Percentiles rank a stretch among this genome's conserved stretches.
These are phyloP conservation scores for Calonectria hawksworthii DNA, from an alignment of 2,329 filamentous ascomycete species.

Conservation along the genomic window DNA sequence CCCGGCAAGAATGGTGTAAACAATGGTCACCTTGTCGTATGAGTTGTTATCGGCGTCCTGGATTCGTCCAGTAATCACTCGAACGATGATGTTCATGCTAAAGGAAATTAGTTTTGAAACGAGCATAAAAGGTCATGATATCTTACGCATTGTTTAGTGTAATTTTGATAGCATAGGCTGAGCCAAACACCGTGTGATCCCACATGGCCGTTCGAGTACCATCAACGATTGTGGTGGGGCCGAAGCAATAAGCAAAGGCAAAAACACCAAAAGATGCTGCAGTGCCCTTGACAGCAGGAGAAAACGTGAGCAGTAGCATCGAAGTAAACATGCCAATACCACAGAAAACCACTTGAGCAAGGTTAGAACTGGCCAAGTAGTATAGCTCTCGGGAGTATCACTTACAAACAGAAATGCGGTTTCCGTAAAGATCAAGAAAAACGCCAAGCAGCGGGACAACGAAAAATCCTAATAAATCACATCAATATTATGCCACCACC, in stretches of 20 bases:
- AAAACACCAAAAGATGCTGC: constrained; percentile 71
- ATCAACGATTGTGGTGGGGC: constrained; percentile 71
- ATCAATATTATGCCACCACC: not conserved
- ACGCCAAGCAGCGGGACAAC: constrained; percentile 67
- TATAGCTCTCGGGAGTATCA: not conserved
- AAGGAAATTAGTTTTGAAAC: not conserved
- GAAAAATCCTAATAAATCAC: constrained; percentile 61
- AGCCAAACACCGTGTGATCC: constrained; percentile 70
- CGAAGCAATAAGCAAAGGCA: constrained; percentile 66
- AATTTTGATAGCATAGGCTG: constrained; percentile 70
- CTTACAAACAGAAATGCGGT: constrained; percentile 63
- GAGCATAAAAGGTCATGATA: not conserved
- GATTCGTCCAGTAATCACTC: not conserved
- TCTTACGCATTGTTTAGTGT: constrained; percentile 66
- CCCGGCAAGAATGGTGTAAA: not conserved
- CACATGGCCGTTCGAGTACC: constrained; percentile 71
- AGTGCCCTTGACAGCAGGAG: constrained; percentile 61
- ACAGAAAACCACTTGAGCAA: not conserved
- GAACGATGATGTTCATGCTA: constrained; percentile 2
- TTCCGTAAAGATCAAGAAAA: constrained; percentile 68
- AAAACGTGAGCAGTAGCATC: constrained; percentile 68
- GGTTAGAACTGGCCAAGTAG: not conserved
- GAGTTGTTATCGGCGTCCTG: not conserved
- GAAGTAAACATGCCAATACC: constrained; percentile 62
- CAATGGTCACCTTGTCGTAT: not conserved